phyloP scores from a whole-genome alignment of 2,329 filamentous ascomycete genomes.

The Aaosphaeria arxii region DNA sequence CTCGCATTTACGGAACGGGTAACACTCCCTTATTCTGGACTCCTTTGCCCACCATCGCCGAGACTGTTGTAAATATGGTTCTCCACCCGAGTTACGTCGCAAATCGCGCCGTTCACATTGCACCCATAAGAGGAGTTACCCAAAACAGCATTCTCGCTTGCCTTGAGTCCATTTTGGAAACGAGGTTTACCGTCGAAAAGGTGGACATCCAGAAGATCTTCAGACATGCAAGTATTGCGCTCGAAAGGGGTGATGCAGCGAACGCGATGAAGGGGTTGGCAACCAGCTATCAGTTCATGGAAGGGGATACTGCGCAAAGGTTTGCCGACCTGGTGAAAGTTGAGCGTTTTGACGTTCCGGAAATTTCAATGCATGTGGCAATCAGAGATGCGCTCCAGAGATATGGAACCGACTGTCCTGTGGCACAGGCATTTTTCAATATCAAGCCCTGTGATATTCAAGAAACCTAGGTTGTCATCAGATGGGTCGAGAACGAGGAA shows the following conservation, averaged over 20 bases:
- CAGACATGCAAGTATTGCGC: constrained; percentile 19
- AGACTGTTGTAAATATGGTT: constrained; percentile 28
- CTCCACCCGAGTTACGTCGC: constrained; percentile 15
- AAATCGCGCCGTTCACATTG: constrained; percentile 30
- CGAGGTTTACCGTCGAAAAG: constrained; percentile 19
- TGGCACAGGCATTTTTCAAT: constrained; percentile 26
- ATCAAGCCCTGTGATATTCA: constrained; percentile 21
- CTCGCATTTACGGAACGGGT: constrained; percentile 35
- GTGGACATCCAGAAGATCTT: constrained; percentile 29
- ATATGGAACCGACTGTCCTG: constrained; percentile 17
- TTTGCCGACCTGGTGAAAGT: constrained; percentile 28
- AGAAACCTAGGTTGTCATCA: too few species aligned
- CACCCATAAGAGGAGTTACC: constrained; percentile 19
- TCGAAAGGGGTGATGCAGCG: constrained; percentile 21
- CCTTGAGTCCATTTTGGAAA: constrained; percentile 18
- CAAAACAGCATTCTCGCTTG: constrained; percentile 23
- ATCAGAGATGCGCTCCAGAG: constrained; percentile 20
- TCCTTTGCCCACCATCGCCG: constrained; percentile 21
- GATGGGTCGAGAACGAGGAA: too few species aligned
- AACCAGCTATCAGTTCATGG: constrained; percentile 33
- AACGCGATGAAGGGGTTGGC: constrained; percentile 30
- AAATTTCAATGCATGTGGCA: constrained; percentile 23
- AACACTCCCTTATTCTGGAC: constrained; percentile 30
- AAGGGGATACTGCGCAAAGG: constrained; percentile 20
- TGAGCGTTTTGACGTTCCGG: constrained; percentile 23